Conservation (phyloP, 805 yeast species). For the Zygoascus flipseniorum region DNA sequence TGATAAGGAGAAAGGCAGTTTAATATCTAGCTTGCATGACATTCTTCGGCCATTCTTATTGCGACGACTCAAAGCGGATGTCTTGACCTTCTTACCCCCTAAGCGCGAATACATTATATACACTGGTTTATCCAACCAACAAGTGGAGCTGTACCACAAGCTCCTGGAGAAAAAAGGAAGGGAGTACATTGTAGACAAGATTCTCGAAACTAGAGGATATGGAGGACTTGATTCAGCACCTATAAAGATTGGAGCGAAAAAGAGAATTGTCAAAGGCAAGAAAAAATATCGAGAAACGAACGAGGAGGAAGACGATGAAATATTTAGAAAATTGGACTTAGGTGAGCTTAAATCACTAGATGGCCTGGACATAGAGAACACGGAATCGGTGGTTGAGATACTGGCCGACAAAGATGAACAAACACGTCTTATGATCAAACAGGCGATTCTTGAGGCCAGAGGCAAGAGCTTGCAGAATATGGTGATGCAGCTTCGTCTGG, state of each 20-base stretch:
- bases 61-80: slow-evolving; percentile 72
- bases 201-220: slow-evolving; percentile 16
- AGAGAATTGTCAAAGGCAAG: background rate
- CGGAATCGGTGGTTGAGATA: slow-evolving; percentile 17
- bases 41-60: slow-evolving; percentile 82
- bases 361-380: slow-evolving; percentile 21
- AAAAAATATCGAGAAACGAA: background rate
- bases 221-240: background rate
- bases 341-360: background rate
- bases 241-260: background rate
- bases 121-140: slow-evolving; percentile 55
- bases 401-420: slow-evolving; percentile 8
- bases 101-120: slow-evolving; percentile 84
- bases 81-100: slow-evolving; percentile 63
- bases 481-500: slow-evolving; percentile 76
- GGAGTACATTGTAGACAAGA: slow-evolving; percentile 24
- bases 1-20: slow-evolving; percentile 20
- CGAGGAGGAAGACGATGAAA: slow-evolving; percentile 1
- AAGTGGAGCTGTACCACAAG: slow-evolving; percentile 49
- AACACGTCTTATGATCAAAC: slow-evolving; percentile 15
- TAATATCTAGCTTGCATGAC: slow-evolving; percentile 73
- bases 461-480: slow-evolving; percentile 51
- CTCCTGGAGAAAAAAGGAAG: slow-evolving; percentile 36
- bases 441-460: slow-evolving; percentile 28
- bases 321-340: background rate